Base-by-base conservation (phyloP, 257 asterid genomes). In the Scutellaria galericulata region DNA sequence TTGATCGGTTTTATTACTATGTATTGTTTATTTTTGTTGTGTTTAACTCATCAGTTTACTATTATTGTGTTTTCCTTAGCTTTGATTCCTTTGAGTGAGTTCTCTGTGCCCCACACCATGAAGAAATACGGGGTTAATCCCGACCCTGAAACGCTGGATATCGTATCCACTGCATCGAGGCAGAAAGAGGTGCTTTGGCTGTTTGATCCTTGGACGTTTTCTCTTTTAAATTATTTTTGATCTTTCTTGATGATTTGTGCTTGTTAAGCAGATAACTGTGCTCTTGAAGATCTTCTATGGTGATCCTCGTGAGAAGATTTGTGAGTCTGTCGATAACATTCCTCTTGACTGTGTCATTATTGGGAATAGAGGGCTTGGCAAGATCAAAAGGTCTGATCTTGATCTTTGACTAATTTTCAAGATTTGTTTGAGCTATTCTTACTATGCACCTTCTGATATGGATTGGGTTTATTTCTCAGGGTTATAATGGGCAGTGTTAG, bases 351-450 rank as follows among this genome's bases (percentile, higher is more conserved):
- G 86, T 74, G 50, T 93, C 44, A 87, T 93, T 53, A 58, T 93
- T 9, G 97, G 98, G 46, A 93, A 93, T 68, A 77, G 98, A 81
- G 98, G 97, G 10, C 97, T 93, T 76, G 98, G 98, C 84, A 82
- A 79, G 76, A 41, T 93, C 87, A 91, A 91, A 80, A 89, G 96
- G 98, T 93, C 22, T 24, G 27, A 40, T 15, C 37, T 68, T 64
- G 7, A 18, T 55, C 15, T 13, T 70, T 12, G 18, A 10, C 42
- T 24, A 44, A 22, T 31, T 31, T 31, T 31, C 37, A 31, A 4
- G 37, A 31, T 31, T 31, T 31, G 37, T 31, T 31, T 31, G 37
- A 31, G 37, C 37, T 31, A 31, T 31, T 31, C 37, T 31, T 31
- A 31, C 37, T 2, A 31, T 31, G 37, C 37, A 31, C 37, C 50